A percentile compares a stretch with the other conserved stretches of the same genome.
Conservation (phyloP, 225 moss, liverwort and hornwort species). For the Polytrichum commune region DNA sequence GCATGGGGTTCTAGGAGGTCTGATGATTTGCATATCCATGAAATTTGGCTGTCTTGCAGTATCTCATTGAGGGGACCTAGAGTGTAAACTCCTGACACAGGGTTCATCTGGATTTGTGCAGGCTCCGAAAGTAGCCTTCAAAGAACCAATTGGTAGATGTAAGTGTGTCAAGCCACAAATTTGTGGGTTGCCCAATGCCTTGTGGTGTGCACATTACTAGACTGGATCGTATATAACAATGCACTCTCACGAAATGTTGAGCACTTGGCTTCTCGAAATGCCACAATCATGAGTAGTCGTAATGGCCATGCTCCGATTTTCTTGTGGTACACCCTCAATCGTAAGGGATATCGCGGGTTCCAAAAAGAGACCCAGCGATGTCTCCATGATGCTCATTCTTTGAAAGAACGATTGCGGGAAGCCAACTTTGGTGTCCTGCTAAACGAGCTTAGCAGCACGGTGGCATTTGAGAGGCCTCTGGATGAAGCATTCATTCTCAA, state of each 20-base stretch:
- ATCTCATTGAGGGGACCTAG: no score
- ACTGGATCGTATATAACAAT: conserved; percentile 62
- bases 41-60: no score
- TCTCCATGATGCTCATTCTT: conserved; percentile 67
- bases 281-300: conserved; percentile 89
- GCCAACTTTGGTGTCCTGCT: conserved; percentile 73
- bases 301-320: conserved; percentile 91
- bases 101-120: conserved; percentile 28
- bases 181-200: conserved; percentile 94
- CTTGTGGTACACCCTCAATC: conserved; percentile 82
- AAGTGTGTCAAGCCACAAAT: conserved; percentile 90
- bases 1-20: no score
- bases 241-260: conserved; percentile 59
- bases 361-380: conserved; percentile 84
- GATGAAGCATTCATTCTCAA: conserved; percentile 67
- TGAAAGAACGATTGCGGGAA: conserved; percentile 59
- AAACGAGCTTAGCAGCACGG: conserved; percentile 85
- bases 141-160: conserved; percentile 84
- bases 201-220: conserved; percentile 89
- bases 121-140: conserved; percentile 82
- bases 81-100: no score
- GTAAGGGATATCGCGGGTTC: conserved; percentile 77
- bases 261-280: conserved; percentile 86
- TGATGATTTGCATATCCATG: no score
- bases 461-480: conserved; percentile 78